Base-by-base conservation (phyloP, 2,329 filamentous ascomycete species). In the Cyphellophora attinorum region DNA sequence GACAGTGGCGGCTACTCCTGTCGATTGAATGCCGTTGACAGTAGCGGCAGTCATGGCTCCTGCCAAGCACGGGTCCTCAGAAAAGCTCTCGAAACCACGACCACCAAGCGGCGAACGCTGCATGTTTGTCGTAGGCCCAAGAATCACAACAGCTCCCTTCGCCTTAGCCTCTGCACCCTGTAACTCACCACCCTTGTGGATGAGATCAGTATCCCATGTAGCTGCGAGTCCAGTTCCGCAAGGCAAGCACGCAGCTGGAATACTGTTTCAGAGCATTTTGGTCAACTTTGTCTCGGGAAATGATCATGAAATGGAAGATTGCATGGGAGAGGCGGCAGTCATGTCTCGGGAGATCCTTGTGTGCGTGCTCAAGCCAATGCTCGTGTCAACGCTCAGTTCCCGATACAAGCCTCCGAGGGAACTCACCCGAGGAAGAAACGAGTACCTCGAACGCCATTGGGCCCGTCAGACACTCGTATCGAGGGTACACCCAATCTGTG, bases 81-180 rank as follows among this genome's bases (percentile, higher is more conserved):
- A 85, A 55, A 86, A 91, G 0, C 83, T 86, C 58, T 93, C 85
- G 47, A 91, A 93, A 44, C 86, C 86, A 40, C 85, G 72, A 12
- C 85, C 85, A n/a, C 84, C 84, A 0, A 91, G 67, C 1, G 85
- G 85, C 32, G 82, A 82, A 11, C 85, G 74, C 50, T 91, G 84
- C 66, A 85, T 79, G 60, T 84, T 86, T 19, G 86, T 77, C 1
- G 83, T 88, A 2, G 82, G 83, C 0, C 79, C 83, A 6, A 89
- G 68, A 4, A 88, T 65, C 19, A 88, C 71, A 40, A 85, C 71
- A 17, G 81, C 79, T 5, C 81, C 81, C 74, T 83, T 78, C 12
- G 81, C 80, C 48, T 76, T 81, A 15, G 71, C 68, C 57, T 91
- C 83, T 10, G 77, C 66, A 10, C 77, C 83, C 39, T 89, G 71